A percentile compares a stretch with the other conserved stretches of the same genome.
These are phyloP conservation scores for Aspergillus melleus DNA, from an alignment of 2,329 filamentous ascomycete genomes.

Conservation along the genomic window DNA sequence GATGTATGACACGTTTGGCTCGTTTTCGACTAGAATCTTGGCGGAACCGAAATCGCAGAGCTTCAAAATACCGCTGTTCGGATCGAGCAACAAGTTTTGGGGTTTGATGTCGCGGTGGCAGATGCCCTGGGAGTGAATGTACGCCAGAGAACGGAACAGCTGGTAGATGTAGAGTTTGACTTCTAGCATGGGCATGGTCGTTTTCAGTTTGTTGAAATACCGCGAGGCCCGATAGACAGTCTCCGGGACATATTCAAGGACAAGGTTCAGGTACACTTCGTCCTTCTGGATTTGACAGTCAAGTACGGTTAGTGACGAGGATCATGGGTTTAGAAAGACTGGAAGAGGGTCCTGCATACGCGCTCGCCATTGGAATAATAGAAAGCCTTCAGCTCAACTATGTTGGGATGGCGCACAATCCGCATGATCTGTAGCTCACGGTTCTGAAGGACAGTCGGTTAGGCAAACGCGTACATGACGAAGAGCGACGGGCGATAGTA, in stretches of 20 bases:
- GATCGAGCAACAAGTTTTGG: conserved; percentile 93
- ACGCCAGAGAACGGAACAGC: conserved; percentile 95
- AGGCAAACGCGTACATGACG: not conserved
- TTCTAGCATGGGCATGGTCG: conserved; percentile 97
- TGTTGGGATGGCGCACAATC: conserved; percentile 97
- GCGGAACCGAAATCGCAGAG: conserved; percentile 98
- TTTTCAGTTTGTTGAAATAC: conserved; percentile 99
- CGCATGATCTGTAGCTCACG: conserved; percentile 99
- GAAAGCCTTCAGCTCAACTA: conserved; percentile 97
- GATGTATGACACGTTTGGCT: conserved; percentile 99
- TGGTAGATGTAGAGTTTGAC: conserved; percentile 99
- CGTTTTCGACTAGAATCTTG: conserved; percentile 97
- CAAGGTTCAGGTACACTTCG: conserved; percentile 97
- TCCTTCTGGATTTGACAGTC: conserved; percentile 67
- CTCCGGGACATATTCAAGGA: conserved; percentile 97
- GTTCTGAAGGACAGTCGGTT: conserved; percentile 61
- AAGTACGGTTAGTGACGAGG: conserved; percentile 9
- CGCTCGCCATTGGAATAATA: conserved; percentile 99
- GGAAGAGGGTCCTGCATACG: conserved; percentile 56
- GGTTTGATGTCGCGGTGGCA: conserved; percentile 99
- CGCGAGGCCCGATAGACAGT: conserved; percentile 97
- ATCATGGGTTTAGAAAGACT: not conserved
- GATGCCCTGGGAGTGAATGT: conserved; percentile 99
- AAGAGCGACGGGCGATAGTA: conserved; percentile 14
- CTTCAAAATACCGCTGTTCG: conserved; percentile 86